These are phyloP conservation scores for Trichoderma brevicompactum DNA, from an alignment of 2,329 filamentous ascomycete genomes.

Conservation along the genomic window DNA sequence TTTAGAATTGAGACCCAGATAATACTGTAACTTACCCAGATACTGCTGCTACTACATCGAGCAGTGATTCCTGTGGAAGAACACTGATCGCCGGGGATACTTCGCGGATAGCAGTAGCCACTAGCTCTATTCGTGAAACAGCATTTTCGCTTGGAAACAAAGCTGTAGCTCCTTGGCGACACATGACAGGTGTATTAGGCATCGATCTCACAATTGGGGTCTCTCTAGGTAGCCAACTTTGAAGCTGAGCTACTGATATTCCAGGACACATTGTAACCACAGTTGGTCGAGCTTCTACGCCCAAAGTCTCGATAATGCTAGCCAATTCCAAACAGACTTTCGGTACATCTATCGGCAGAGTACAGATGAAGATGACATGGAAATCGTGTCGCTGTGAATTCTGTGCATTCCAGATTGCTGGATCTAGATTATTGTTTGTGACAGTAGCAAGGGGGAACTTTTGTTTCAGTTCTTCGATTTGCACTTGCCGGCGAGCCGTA, in stretches of 20 bases:
- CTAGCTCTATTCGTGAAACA: conserved; percentile 19
- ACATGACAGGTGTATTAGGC: conserved; percentile 20
- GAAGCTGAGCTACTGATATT: conserved; percentile 18
- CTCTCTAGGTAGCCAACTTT: conserved; percentile 18
- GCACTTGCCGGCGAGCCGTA: conserved; percentile 15
- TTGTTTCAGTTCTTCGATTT: background rate
- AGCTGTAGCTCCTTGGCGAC: conserved; percentile 21
- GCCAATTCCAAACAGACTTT: conserved; percentile 13
- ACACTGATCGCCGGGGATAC: conserved; percentile 11
- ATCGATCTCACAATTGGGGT: conserved; percentile 23
- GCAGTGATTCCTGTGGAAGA: conserved; percentile 12
- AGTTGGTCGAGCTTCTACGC: conserved; percentile 7
- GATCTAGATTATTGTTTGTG: conserved; percentile 17
- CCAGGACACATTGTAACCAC: conserved; percentile 25
- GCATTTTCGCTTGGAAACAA: conserved; percentile 11
- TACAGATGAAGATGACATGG: conserved; percentile 19
- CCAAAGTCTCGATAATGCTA: background rate
- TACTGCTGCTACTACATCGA: conserved; percentile 17
- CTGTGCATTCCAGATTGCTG: conserved; percentile 8
- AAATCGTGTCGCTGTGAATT: background rate
- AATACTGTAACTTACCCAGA: conserved; percentile 14
- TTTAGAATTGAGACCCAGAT: too few species aligned
- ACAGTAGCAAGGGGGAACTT: conserved; percentile 10
- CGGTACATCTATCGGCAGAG: conserved; percentile 21
- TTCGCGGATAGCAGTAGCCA: conserved; percentile 10